Conservation (phyloP, 148 eudicot genomes). For the Nepenthes mirabilis region DNA sequence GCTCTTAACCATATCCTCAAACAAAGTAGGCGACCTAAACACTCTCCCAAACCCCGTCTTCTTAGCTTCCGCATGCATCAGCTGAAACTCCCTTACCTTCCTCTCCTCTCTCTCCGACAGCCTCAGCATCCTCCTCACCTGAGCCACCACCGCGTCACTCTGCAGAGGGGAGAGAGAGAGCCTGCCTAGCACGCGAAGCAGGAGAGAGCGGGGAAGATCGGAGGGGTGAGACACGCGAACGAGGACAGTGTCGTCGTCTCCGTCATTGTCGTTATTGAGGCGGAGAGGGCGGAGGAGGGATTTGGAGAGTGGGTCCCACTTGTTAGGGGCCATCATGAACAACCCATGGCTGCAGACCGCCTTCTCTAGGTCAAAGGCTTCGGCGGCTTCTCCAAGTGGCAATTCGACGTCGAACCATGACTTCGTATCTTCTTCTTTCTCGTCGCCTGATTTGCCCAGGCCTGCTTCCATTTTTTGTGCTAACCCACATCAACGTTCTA, state of each 20-base stretch:
- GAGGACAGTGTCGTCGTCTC: slow-evolving; percentile 5
- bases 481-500: no score
- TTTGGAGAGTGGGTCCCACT: slow-evolving; percentile 19
- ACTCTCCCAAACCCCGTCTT: slow-evolving; percentile 51
- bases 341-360: slow-evolving; percentile 21
- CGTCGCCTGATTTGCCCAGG: no score
- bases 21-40: slow-evolving; percentile 70
- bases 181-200: slow-evolving; percentile 23
- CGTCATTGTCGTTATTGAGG: slow-evolving; percentile 8
- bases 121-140: slow-evolving; percentile 70
- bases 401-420: slow-evolving; percentile 5
- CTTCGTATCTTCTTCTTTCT: no score
- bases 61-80: slow-evolving; percentile 36
- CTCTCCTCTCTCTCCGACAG: slow-evolving; percentile 43
- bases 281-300: slow-evolving; percentile 59
- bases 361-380: slow-evolving; percentile 9
- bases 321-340: slow-evolving; percentile 25
- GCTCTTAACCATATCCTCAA: slow-evolving; percentile 80
- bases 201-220: slow-evolving; percentile 20
- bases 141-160: slow-evolving; percentile 14
- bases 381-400: slow-evolving; percentile 1
- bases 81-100: slow-evolving; percentile 42
- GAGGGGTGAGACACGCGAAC: slow-evolving; percentile 37
- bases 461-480: no score
- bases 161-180: slow-evolving; percentile 18